Evolutionary conservation across 352 stramenopile genomes (phyloP).

Genomic region (Globisporangium ultimum): DNA sequence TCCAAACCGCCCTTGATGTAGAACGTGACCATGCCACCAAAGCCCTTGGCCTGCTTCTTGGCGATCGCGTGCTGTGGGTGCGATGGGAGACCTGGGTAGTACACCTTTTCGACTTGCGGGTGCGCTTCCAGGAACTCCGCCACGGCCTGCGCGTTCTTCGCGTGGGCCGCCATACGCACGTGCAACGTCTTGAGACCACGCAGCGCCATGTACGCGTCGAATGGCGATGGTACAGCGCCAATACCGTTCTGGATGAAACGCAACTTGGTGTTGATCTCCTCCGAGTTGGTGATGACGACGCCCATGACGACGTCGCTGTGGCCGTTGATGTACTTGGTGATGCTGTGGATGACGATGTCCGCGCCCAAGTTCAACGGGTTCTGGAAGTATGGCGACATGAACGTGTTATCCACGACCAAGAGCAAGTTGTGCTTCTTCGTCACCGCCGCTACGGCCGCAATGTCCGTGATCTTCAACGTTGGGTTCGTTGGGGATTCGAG

Average conservation of each 20-base stretch:
- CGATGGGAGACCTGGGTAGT: conserved; percentile 88
- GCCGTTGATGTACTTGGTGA: conserved; percentile 97
- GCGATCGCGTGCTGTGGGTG: conserved; percentile 89
- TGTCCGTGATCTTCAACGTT: conserved; percentile 94
- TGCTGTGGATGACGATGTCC: conserved; percentile 92
- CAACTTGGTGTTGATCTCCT: conserved; percentile 92
- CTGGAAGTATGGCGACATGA: conserved; percentile 92
- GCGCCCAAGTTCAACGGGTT: conserved; percentile 90
- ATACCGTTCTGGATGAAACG: conserved; percentile 94
- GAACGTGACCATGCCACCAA: conserved; percentile 91
- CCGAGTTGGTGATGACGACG: conserved; percentile 89
- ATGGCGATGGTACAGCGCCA: conserved; percentile 89
- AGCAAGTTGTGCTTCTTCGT: conserved; percentile 87
- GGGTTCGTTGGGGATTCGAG: conserved; percentile 93
- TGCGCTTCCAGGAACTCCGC: conserved; percentile 89
- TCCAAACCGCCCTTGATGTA: conserved; percentile 88
- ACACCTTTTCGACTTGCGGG: conserved; percentile 89
- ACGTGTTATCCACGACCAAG: conserved; percentile 93
- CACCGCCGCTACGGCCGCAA: conserved; percentile 88
- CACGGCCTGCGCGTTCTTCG: conserved; percentile 91
- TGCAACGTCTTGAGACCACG: conserved; percentile 95
- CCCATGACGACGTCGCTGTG: conserved; percentile 94
- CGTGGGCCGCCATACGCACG: conserved; percentile 93
- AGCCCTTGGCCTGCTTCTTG: conserved; percentile 72
- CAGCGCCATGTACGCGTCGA: conserved; percentile 93